phyloP scores from a whole-genome alignment of 2,329 filamentous ascomycete species.

The Tolypocladium ovalisporum region DNA sequence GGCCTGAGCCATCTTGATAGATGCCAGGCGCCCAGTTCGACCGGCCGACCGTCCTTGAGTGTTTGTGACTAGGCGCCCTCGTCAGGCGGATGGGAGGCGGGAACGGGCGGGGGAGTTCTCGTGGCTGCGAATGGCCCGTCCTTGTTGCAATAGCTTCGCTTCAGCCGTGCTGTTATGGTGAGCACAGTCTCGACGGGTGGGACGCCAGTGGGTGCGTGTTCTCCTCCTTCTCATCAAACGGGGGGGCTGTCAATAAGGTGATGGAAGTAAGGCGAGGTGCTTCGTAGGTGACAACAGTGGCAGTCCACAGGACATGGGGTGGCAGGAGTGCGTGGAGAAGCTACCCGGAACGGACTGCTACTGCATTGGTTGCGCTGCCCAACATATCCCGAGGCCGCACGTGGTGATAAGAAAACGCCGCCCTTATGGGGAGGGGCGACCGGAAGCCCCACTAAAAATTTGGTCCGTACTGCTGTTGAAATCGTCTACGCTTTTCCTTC shows the following conservation, averaged over 20 bases:
- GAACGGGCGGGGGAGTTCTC: background rate
- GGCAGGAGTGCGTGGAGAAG: background rate
- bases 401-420: constrained; percentile 1
- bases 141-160: background rate
- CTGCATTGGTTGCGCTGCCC: background rate
- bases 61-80: background rate
- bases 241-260: background rate
- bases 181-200: background rate
- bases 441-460: background rate
- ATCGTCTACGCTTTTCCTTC: background rate
- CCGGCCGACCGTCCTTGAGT: background rate
- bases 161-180: background rate
- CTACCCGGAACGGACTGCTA: background rate
- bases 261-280: background rate
- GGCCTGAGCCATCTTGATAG: constrained; percentile 61
- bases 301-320: background rate
- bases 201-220: background rate
- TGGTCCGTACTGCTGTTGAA: background rate
- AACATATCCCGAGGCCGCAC: background rate
- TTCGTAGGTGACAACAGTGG: background rate
- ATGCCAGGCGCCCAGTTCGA: background rate
- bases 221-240: background rate
- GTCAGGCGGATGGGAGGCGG: background rate
- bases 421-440: no score
- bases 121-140: background rate